Evolutionary conservation across 306 rosid species (phyloP), one percentile per base, ranked within the genome.

Genomic region (Clitoria ternatea): DNA sequence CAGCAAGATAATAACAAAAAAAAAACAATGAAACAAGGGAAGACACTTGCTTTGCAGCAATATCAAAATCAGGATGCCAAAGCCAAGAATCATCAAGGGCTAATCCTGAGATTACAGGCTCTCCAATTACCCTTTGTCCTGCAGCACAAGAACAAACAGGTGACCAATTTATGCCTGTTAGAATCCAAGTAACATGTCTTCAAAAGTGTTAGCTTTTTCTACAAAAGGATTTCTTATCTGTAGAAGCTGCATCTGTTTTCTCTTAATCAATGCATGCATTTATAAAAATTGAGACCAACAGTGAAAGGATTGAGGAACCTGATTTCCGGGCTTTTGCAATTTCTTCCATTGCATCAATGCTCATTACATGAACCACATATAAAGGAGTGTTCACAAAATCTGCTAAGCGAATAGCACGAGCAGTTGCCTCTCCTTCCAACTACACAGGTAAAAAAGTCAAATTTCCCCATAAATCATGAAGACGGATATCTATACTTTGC

Each of bases 331-430:
- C 97, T 82, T 79, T 87, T 7, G 96, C 96, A 73, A 93, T 83
- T 80, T 93, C 98, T 85, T 93, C 96, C 97, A 93, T 73, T 35
- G 98, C 97, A 81, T 93, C 97, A 57, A 88, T 93, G 89, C 98
- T 93, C 98, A 93, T 93, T 73, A 90, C 97, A 72, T 93, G 97
- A 74, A 93, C 97, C 53, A 90, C 92, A 56, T 93, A 88, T 30
- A 93, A 85, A 47, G 98, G 97, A 53, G 93, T 88, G 77, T 93
- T 86, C 61, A 93, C 83, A 84, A 90, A 93, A 79, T 77, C 62
- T 54, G 96, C 98, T 59, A 93, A 79, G 59, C 84, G 86, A 73
- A 93, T 88, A 62, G 98, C 98, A 70, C 98, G 93, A 52, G 89
- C 81, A 49, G 97, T 88, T 79, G 98, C 98, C 84, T 93, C 97